Base-by-base conservation (phyloP, 805 yeast genomes). In the Wickerhamomyces canadensis region DNA sequence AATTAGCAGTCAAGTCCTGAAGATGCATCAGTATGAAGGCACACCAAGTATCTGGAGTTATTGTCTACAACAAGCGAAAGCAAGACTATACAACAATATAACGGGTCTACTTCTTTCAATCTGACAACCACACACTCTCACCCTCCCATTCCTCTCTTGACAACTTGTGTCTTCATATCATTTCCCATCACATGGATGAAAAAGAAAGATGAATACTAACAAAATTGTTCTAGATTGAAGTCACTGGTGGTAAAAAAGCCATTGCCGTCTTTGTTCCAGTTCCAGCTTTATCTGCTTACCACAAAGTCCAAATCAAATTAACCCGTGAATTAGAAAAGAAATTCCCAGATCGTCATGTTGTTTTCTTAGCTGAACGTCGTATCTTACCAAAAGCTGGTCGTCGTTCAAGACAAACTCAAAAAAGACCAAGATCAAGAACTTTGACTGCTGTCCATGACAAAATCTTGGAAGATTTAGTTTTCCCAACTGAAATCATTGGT, bases 351-450 rank as follows among this genome's bases (percentile, higher is more conserved):
- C 86, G 95, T 72, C 97, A 93, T 72, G 96, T 91, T 72, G 91
- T 93, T 62, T 87, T 91, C 87, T 82, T 91, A 68, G 98, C 97
- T 67, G 98, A 91, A 80, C 87, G 98, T 79, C 87, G 96, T 78
- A 93, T 91, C 76, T 80, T 93, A 68, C 96, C 98, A 76, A 91
- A 87, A 81, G 97, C 98, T 70, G 85, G 94, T 64, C 88, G 98
- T 78, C 76, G 81, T 65, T 78, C 96, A 48, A 86, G 88, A 80
- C 85, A 82, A 72, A 73, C 70, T 62, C 98, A 93, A 78, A 89
- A 93, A 89, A 89, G 98, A 81, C 98, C 98, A 72, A 87, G 96
- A 79, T 89, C 98, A 62, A 88, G 98, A 84, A 91, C 98, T 65
- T 80, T 93, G 72, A 81, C 96, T 60, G 88, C 97, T 66, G 98